Evolutionary conservation across 31 red algal genomes (phyloP).

Genomic region (Odonthalia washingtoniensis): DNA sequence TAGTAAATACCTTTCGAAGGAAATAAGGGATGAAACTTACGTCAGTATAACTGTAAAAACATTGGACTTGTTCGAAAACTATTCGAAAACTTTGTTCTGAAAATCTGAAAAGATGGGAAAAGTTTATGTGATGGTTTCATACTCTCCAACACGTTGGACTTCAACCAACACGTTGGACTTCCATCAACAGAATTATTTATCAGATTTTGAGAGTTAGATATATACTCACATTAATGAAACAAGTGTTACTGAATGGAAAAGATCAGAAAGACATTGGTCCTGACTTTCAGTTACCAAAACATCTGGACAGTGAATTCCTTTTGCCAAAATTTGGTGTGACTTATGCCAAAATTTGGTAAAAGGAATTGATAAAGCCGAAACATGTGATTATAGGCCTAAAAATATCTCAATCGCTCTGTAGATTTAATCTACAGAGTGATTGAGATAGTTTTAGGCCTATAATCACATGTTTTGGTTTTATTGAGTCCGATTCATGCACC

Average conservation of each 20-base stretch:
- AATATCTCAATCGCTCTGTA: too few species aligned
- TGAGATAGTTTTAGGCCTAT: neutral
- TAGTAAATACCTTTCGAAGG: neutral
- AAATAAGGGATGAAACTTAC: neutral
- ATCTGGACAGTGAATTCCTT: neutral
- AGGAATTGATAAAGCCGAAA: too few species aligned
- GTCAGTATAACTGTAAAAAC: constrained; percentile 26
- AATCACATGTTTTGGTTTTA: neutral
- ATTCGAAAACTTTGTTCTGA: constrained; percentile 1
- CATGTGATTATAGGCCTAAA: too few species aligned
- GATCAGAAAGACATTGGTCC: constrained; percentile 8
- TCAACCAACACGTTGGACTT: constrained; percentile 14
- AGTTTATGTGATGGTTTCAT: constrained; percentile 23
- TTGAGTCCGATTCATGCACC: constrained; percentile 5
- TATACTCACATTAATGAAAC: constrained; percentile 15
- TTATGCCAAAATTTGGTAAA: too few species aligned
- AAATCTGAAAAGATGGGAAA: constrained; percentile 17
- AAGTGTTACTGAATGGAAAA: constrained; percentile 14
- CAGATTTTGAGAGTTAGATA: constrained; percentile 1
- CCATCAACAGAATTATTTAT: constrained; percentile 14
- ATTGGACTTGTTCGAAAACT: constrained; percentile 16
- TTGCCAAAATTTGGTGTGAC: neutral
- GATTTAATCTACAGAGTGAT: neutral
- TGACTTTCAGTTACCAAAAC: neutral
- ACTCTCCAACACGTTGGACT: too few species aligned